Evolutionary conservation across 345 rosid species (phyloP).

Genomic region (Salix brachista): DNA sequence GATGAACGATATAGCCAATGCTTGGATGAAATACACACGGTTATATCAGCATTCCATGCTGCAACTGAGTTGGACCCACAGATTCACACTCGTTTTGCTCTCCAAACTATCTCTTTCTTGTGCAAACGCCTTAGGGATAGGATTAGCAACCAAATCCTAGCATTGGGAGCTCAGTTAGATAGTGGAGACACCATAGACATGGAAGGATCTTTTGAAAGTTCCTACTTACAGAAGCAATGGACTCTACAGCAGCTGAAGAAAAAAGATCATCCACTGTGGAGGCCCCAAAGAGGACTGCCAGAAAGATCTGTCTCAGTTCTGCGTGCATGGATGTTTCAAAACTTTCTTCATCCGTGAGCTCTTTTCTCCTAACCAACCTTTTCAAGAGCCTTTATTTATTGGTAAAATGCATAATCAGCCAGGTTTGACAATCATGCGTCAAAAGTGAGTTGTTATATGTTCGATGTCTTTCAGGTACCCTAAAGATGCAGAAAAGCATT

Average conservation of each 20-base stretch:
- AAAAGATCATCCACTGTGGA: constrained; percentile 79
- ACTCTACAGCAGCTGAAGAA: constrained; percentile 69
- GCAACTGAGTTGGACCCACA: constrained; percentile 86
- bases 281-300: constrained; percentile 90
- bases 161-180: constrained; percentile 48
- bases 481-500: constrained; percentile 92
- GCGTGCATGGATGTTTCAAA: constrained; percentile 96
- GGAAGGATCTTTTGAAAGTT: constrained; percentile 44
- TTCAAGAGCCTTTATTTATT: neutral
- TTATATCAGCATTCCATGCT: constrained; percentile 90
- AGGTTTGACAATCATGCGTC: neutral
- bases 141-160: constrained; percentile 78
- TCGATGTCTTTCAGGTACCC: constrained; percentile 58
- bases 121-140: constrained; percentile 78
- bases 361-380: neutral
- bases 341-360: constrained; percentile 96
- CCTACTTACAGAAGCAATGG: constrained; percentile 67
- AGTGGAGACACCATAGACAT: constrained; percentile 23
- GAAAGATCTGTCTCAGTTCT: constrained; percentile 85
- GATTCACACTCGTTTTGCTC: constrained; percentile 70
- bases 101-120: constrained; percentile 60
- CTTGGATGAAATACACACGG: constrained; percentile 85
- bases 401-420: neutral
- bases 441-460: neutral
- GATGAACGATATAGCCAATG: constrained; percentile 81